Evolutionary conservation across 805 yeast species (phyloP).

Genomic region (Metschnikowia colocasiae): DNA sequence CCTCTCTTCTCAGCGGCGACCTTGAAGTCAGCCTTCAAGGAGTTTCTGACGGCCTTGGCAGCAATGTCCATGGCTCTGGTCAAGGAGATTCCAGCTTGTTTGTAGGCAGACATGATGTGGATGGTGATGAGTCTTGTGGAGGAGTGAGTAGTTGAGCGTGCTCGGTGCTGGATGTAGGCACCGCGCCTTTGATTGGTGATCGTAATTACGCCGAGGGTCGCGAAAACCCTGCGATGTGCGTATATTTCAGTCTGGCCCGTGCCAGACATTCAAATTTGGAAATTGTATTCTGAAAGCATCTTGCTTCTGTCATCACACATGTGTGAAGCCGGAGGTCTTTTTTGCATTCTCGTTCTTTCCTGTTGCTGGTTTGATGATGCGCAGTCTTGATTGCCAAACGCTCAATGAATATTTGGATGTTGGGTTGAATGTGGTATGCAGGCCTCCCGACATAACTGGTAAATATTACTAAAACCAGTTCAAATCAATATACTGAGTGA

Average conservation of each 20-base stretch:
- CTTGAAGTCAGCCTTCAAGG: conserved; percentile 83
- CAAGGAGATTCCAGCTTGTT: conserved; percentile 53
- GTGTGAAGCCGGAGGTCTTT: too few species aligned
- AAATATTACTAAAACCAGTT: too few species aligned
- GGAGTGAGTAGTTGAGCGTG: conserved; percentile 8
- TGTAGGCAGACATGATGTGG: conserved; percentile 41
- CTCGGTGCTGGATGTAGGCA: conserved; percentile 13
- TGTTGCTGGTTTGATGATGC: too few species aligned
- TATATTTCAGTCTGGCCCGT: conserved; percentile 4
- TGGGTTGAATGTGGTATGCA: too few species aligned
- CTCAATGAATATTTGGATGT: too few species aligned
- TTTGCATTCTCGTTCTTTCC: too few species aligned
- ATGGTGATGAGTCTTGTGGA: neutral
- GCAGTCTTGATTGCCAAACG: too few species aligned
- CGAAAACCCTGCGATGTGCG: conserved; percentile 1
- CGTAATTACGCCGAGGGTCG: conserved; percentile 10
- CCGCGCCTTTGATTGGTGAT: conserved; percentile 18
- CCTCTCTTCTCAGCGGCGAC: conserved; percentile 71
- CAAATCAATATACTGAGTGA: too few species aligned
- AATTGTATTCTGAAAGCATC: neutral
- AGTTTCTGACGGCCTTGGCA: conserved; percentile 81
- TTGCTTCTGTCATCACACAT: too few species aligned
- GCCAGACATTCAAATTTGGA: neutral
- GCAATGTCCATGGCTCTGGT: conserved; percentile 89
- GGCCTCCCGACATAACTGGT: too few species aligned